Base-by-base conservation (phyloP, 176 grass and related monocot genomes). In the Lolium multiflorum region DNA sequence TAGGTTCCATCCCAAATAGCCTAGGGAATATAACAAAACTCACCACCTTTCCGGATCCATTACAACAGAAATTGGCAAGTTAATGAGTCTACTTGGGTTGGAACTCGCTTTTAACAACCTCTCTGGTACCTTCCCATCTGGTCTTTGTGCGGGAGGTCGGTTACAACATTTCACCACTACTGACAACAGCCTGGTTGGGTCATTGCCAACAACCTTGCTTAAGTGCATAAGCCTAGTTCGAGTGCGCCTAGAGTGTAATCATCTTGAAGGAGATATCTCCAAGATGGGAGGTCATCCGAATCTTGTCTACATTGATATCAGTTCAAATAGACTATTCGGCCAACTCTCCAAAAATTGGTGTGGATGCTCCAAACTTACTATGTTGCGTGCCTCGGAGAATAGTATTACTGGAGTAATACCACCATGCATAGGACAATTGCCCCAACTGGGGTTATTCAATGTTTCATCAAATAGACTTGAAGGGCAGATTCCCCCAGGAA, bases 251-350 rank as follows among this genome's bases (percentile, higher is more conserved):
- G 64, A 38, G 7, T 15, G 2, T 0, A 68, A 68, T 68, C 3
- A 18, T 37, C 31, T 68, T 0, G 31, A 68, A 68, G 65, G 65
- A 10, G 65, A 68, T 68, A 68, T 68, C 65, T 38, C 65, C 0
- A 18, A 1, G 31, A 39, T 68, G 65, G 65, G 65, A 68, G 3
- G 17, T 68, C 0, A 68, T 38, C 65, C 31, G 3, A 68, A 68
- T 68, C 65, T 68, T 68, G 15, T 39, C 65, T 68, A 68, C 18
- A 68, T 68, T 9, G 65, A 68, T 68, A 39, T 39, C 31, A 68
- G 65, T 39, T 68, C 65, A 18, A 68, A 68, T 38, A 68, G 8
- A 68, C 7, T 68, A 39, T 38, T 39, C 1, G 65, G 65, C 3
- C 3, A 39, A 68, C 16, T 68, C 9, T 39, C 65, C 15, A 35